Evolutionary conservation across 257 asterid species (phyloP).

Genomic region (Gentiana dahurica): DNA sequence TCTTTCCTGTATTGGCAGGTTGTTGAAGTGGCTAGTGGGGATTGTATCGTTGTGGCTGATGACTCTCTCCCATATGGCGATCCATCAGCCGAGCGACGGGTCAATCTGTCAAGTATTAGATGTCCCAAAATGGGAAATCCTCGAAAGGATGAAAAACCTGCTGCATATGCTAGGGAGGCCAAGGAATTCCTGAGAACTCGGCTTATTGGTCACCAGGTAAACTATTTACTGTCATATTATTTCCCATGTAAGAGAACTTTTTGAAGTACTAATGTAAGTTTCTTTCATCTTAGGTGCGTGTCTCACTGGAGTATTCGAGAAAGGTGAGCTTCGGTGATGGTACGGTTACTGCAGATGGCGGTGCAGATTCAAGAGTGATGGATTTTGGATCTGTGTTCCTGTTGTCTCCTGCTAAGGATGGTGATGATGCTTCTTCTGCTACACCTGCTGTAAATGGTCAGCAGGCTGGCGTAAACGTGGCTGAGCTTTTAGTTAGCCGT

Average conservation of each 20-base stretch:
- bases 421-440: constrained; percentile 37
- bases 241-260: too few relatives aligned
- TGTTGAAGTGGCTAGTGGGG: constrained; percentile 86
- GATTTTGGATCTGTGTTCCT: constrained; percentile 94
- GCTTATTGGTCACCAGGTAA: constrained; percentile 77
- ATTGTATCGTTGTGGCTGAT: constrained; percentile 82
- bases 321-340: constrained; percentile 71
- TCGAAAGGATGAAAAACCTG: constrained; percentile 82
- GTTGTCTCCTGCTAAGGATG: constrained; percentile 44
- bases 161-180: constrained; percentile 90
- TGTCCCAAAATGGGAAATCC: constrained; percentile 94
- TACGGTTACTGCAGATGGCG: constrained; percentile 26
- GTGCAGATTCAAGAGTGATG: constrained; percentile 66
- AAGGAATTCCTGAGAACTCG: constrained; percentile 92
- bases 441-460: constrained; percentile 44
- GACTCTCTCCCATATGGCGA: constrained; percentile 90
- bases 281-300: constrained; percentile 52
- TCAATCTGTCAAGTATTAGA: constrained; percentile 92
- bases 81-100: constrained; percentile 89
- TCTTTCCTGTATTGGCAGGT: constrained; percentile 41
- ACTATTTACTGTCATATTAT: constrained; percentile 5
- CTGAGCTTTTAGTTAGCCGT: constrained; percentile 85
- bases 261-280: constrained; percentile 2
- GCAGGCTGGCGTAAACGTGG: constrained; percentile 56
- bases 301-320: constrained; percentile 94